Conservation (phyloP, 148 eudicot genomes). For the Dysphania ambrosioides region DNA sequence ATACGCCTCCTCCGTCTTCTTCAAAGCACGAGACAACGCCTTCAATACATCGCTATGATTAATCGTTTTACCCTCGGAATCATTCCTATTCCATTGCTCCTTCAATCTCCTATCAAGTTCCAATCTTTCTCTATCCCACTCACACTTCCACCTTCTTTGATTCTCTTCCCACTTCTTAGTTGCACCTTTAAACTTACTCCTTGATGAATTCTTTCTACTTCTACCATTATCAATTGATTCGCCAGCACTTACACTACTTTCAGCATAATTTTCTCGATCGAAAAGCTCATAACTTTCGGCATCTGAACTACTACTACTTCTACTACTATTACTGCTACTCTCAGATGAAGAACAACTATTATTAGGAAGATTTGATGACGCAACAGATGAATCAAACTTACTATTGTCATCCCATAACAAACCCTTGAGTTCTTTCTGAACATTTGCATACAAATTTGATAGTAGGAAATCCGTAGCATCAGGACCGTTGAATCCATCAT, state of each 20-base stretch:
- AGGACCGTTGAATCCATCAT: constrained; percentile 91
- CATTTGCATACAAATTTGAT: constrained; percentile 69
- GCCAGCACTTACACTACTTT: constrained; percentile 38
- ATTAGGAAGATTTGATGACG: constrained; percentile 23
- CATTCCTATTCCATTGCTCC: constrained; percentile 45
- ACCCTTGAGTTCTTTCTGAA: constrained; percentile 81
- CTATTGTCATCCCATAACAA: constrained; percentile 70
- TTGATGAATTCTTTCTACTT: constrained; percentile 41
- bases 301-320: constrained; percentile 29
- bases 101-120: constrained; percentile 75
- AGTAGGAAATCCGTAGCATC: constrained; percentile 83
- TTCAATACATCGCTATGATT: constrained; percentile 71
- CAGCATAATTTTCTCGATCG: constrained; percentile 21
- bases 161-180: constrained; percentile 78
- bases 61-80: constrained; percentile 26
- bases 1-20: constrained; percentile 81
- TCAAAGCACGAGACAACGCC: constrained; percentile 64
- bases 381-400: constrained; percentile 31
- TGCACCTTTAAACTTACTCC: constrained; percentile 40
- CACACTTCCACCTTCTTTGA: constrained; percentile 83
- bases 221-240: constrained; percentile 30
- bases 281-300: constrained; percentile 21
- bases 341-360: constrained; percentile 7
- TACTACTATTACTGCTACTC: constrained; percentile 20
- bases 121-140: constrained; percentile 84